Evolutionary conservation across 805 yeast species (phyloP), one percentile per base, ranked within the genome.

Genomic region (Yamadazyma laniorum): DNA sequence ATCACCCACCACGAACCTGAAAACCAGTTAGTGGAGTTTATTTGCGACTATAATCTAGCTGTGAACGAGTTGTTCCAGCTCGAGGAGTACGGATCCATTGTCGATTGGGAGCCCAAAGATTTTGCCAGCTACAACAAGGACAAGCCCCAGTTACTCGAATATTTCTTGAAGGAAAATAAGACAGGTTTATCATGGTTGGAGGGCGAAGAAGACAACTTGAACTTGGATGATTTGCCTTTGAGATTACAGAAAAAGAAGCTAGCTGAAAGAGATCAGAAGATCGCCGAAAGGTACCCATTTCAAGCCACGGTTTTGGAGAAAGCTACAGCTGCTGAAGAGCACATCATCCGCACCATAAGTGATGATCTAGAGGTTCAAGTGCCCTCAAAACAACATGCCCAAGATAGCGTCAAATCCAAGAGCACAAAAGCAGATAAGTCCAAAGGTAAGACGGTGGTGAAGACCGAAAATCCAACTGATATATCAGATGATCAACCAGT

Each of bases 61-160:
- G 64, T 77, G 0, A 77, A 79, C 44, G 89, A 84, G 51, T 59
- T 83, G 14, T 82, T 77, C 49, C 87, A 83, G 52, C 58, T 84
- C 18, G 62, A 70, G 40, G 77, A 80, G 47, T 83, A 73, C 52
- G 76, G 79, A 15, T 78, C 86, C 0, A 54, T 82, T 29, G 75
- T 72, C 0, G 77, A 75, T 14, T 84, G 80, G 74, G 74, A 81
- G 45, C 89, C 89, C 0, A 9, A 55, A 36, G 76, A 62, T 35
- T 61, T 61, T 44, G 43, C 47, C 1, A 32, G 45, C 7, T 37
- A 37, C 14, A 34, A 49, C 19, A 21, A 50, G 9, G 63, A 58
- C 13, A 45, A 60, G 23, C 65, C 70, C 4, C 70, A 59, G 34
- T 48, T 58, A 13, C 61, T 53, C 38, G 63, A 62, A 29, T 50